Base-by-base conservation (phyloP, 1,139 yeast genomes). In the Hyphopichia wangnamkhiaoensis region DNA sequence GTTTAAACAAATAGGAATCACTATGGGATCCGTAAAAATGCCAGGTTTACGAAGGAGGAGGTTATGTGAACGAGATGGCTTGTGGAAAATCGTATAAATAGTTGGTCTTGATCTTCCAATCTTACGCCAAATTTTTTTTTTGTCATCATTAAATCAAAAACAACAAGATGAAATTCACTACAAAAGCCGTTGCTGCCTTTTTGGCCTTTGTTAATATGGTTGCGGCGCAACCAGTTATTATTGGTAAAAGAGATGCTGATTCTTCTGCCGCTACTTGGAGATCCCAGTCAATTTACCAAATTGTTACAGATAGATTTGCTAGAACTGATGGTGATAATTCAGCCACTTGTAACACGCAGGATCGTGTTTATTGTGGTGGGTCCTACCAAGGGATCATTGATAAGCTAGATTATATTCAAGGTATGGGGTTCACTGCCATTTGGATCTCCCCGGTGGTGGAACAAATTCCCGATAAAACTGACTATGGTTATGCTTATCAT, bases 401-500 rank as follows among this genome's bases (percentile, higher is more conserved):
- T 19, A 27, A 34, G 16, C 24, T 34, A 12, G 37, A 34, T 15
- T 34, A 34, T 21, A 34, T 34, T 28, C 37, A 34, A 28, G 33
- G 33, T 2, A 34, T 34, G 37, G 37, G 37, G n/a, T 34, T 34
- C 19, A 34, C 37, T 27, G 37, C 37, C 4, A 28, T 34, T 19
- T 34, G 37, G 37, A 34, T 34, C 23, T 34, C 37, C 16, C 37
- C 37, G 8, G 27, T 34, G 17, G 37, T 34, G 8, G 32, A 34
- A 16, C 31, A 34, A 21, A 34, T 34, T 28, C 32, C 27, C 12
- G 37, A 28, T 5, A 27, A 19, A 9, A 34, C 37, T 17, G 18
- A 15, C n/a, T 34, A 28, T 14, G 37, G 37, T 20, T 12, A 34
- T 13, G 33, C 33, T 3, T 34, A 19, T 29, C 37, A 34, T 20